Conservation (phyloP, 306 rosid species). For the Malus orientalis region DNA sequence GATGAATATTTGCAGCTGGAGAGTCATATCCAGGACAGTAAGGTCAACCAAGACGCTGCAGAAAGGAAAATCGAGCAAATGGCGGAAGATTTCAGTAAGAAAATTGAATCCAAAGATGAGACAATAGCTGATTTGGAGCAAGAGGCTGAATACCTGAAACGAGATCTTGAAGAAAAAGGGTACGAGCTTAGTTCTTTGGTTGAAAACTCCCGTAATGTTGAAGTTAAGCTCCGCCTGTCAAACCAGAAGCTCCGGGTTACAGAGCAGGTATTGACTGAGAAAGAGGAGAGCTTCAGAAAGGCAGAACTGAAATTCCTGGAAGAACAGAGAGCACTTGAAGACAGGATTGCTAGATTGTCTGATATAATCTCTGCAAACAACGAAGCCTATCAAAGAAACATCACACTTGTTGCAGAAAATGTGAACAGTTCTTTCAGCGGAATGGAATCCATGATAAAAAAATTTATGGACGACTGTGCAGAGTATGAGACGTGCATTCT, state of each 20-base stretch:
- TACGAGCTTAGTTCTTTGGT: conserved; percentile 49
- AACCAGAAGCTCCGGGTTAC: conserved; percentile 97
- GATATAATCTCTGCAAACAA: conserved; percentile 41
- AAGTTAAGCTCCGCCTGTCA: conserved; percentile 90
- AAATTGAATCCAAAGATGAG: conserved; percentile 46
- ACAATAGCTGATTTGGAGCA: conserved; percentile 53
- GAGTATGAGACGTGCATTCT: conserved; percentile 30
- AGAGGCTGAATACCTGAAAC: conserved; percentile 52
- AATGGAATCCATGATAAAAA: conserved; percentile 40
- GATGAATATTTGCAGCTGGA: conserved; percentile 49
- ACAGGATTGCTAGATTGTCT: conserved; percentile 40
- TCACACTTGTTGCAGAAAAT: conserved; percentile 28
- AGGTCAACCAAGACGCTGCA: conserved; percentile 41
- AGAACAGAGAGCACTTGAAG: conserved; percentile 56
- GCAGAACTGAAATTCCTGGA: conserved; percentile 51
- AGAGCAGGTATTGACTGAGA: conserved; percentile 74
- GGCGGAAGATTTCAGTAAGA: conserved; percentile 33
- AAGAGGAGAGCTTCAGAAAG: conserved; percentile 59
- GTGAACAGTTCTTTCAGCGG: conserved; percentile 29
- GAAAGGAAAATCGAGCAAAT: conserved; percentile 52
- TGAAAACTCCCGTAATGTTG: conserved; percentile 54
- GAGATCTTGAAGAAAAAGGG: conserved; percentile 67
- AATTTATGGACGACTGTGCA: conserved; percentile 29
- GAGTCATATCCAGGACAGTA: conserved; percentile 42
- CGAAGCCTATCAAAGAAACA: conserved; percentile 44